A percentile compares a stretch with the other conserved stretches of the same genome.
These are phyloP conservation scores for Xylariaceae sp. DNA, from an alignment of 2,329 filamentous ascomycete genomes.

Conservation along the genomic window DNA sequence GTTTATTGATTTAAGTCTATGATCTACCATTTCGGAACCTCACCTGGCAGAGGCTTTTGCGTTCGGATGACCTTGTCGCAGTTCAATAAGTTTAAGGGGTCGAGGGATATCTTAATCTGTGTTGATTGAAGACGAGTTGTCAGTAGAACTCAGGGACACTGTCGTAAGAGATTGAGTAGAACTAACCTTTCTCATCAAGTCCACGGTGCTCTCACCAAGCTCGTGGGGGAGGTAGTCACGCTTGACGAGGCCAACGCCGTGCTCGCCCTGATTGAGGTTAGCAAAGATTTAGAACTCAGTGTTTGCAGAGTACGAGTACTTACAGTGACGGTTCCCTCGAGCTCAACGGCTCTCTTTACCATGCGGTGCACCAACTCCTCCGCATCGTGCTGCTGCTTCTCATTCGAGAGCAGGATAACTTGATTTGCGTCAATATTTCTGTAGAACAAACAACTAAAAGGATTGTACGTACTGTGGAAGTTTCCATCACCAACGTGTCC, in stretches of 20 bases:
- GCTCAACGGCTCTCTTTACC: constrained; percentile 79
- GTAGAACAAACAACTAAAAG: neutral
- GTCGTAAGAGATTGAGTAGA: neutral
- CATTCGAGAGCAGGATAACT: constrained; percentile 56
- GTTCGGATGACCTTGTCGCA: constrained; percentile 64
- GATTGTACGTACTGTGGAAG: constrained; percentile 53
- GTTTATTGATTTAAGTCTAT: neutral
- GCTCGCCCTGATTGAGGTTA: constrained; percentile 55
- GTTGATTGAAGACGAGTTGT: constrained; percentile 3
- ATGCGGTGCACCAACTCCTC: constrained; percentile 73
- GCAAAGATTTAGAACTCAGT: neutral
- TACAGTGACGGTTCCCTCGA: constrained; percentile 77
- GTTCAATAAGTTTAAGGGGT: constrained; percentile 66
- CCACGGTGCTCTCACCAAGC: constrained; percentile 67
- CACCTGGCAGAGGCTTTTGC: constrained; percentile 47
- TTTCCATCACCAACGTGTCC: constrained; percentile 74
- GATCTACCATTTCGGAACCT: constrained; percentile 42
- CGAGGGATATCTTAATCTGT: constrained; percentile 73
- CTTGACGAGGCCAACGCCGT: constrained; percentile 80
- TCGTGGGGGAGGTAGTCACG: constrained; percentile 77
- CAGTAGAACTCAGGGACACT: constrained; percentile 1
- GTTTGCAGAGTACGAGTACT: constrained; percentile 20
- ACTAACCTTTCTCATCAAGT: constrained; percentile 73
- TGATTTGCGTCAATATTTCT: constrained; percentile 15
- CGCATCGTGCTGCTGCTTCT: constrained; percentile 60